These are phyloP conservation scores for Penicillium fimorum DNA, from an alignment of 495 filamentous ascomycete species.

Conservation along the genomic window DNA sequence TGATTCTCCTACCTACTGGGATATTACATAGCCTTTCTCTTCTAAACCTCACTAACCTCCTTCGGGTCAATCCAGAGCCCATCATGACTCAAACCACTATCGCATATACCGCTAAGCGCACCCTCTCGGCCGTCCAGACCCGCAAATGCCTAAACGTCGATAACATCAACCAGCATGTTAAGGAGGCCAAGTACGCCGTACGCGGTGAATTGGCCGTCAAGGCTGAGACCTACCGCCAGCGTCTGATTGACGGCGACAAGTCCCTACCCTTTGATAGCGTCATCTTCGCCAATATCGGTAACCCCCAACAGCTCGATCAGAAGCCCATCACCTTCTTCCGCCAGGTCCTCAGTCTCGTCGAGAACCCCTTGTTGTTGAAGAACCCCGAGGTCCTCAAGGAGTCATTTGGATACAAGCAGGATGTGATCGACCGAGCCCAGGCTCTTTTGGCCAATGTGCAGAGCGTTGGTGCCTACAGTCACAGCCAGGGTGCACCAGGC, in stretches of 20 bases:
- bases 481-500: conserved; percentile 80
- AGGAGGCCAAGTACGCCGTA: conserved; percentile 89
- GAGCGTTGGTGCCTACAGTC: conserved; percentile 94
- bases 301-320: conserved; percentile 97
- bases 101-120: conserved; percentile 36
- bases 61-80: conserved; percentile 20
- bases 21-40: background rate
- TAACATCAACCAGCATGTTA: conserved; percentile 90
- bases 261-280: conserved; percentile 82
- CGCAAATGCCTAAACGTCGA: conserved; percentile 66
- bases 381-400: conserved; percentile 66
- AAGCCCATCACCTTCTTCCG: conserved; percentile 99
- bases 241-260: conserved; percentile 58
- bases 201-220: conserved; percentile 90
- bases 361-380: conserved; percentile 82
- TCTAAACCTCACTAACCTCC: conserved; percentile 23
- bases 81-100: conserved; percentile 38
- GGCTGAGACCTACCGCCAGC: conserved; percentile 82
- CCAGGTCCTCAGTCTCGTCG: conserved; percentile 90
- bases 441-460: conserved; percentile 76
- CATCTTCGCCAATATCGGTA: conserved; percentile 97
- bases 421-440: conserved; percentile 82
- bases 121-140: conserved; percentile 55
- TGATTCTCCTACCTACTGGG: background rate
- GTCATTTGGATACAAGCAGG: conserved; percentile 74